Base-by-base conservation (phyloP, 2,329 filamentous ascomycete genomes). In the Fusarium domesticum region DNA sequence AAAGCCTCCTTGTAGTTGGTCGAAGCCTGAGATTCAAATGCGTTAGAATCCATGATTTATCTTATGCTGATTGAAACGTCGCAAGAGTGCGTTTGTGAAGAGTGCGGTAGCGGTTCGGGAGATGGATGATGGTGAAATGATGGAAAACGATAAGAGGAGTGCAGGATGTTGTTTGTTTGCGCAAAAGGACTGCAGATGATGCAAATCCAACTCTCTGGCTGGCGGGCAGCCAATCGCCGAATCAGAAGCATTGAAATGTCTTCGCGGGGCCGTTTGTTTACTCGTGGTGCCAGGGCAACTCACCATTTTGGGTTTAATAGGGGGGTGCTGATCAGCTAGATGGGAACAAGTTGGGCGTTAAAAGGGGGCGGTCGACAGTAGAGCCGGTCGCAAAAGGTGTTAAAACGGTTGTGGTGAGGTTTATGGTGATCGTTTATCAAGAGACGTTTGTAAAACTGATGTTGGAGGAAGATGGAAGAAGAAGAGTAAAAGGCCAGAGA, bases 1-100 rank as follows among this genome's bases (percentile, higher is more conserved):
- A 98, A 98, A 60, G 93, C 93, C 85, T 98, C 93, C 80, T 97
- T 97, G 89, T 97, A 98, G 85, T 98, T 97, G 76, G 92, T 97
- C 51, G 80, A 84, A 69, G 81, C 81, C 81, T 85, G 80, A 36
- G 70, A 63, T 51, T 77, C 75, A 59, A 66, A 73, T 49, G 73
- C 64, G 65, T 78, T 77, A 77, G 76, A 73, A 61, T 71, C 59
- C 73, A 76, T 77, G 51, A 40, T 64, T 55, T 43, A 28, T 51
- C 39, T 35, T 51, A 16, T 33, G 42, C 38, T 18, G 32, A 45
- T 46, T 39, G 37, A 37, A 35, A 23, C 34, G 36, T 37, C 15
- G 46, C 33, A 37, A 19, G 42, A 38, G 39, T 39, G 39, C 37
- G 37, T 43, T 41, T 37, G 42, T n/a, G 42, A 46, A 47, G 39